phyloP scores from a whole-genome alignment of 805 yeast species.

The Sporopachydermia lactativora region DNA sequence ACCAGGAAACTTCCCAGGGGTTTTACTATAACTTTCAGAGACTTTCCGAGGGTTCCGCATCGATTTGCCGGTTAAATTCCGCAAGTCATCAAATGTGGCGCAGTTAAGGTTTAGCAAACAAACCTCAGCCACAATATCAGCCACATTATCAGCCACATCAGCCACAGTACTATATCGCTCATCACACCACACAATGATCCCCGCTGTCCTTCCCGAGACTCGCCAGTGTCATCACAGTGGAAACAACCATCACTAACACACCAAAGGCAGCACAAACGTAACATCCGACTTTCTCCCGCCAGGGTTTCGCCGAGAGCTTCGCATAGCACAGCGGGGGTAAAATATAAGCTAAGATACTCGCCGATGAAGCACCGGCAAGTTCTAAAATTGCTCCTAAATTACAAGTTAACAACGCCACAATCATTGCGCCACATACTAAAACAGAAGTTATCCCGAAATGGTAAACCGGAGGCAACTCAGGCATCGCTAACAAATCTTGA shows the following conservation, averaged over 20 bases:
- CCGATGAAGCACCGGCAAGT: slow-evolving; percentile 85
- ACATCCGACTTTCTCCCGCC: slow-evolving; percentile 39
- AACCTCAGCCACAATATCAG: background rate
- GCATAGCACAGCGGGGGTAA: slow-evolving; percentile 78
- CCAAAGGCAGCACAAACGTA: slow-evolving; percentile 60
- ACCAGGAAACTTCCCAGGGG: too few species aligned
- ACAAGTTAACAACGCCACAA: slow-evolving; percentile 66
- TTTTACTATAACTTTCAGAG: too few species aligned
- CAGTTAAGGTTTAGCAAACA: too few species aligned
- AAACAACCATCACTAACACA: slow-evolving; percentile 56
- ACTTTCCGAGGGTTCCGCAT: too few species aligned
- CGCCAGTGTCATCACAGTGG: slow-evolving; percentile 61
- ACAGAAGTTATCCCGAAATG: slow-evolving; percentile 55
- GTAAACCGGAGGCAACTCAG: slow-evolving; percentile 15
- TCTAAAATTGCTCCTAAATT: slow-evolving; percentile 83
- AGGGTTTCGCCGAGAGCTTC: slow-evolving; percentile 39
- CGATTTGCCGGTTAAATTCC: too few species aligned
- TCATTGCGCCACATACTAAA: slow-evolving; percentile 56
- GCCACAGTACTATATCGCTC: slow-evolving; percentile 2
- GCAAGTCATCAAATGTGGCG: too few species aligned
- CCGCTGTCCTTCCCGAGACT: slow-evolving; percentile 29
- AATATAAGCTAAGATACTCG: slow-evolving; percentile 84
- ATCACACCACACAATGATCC: slow-evolving; percentile 31
- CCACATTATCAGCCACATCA: background rate
- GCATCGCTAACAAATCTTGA: slow-evolving; percentile 39